Conservation (phyloP, 2,329 filamentous ascomycete species). For the Corinectria fuckeliana region DNA sequence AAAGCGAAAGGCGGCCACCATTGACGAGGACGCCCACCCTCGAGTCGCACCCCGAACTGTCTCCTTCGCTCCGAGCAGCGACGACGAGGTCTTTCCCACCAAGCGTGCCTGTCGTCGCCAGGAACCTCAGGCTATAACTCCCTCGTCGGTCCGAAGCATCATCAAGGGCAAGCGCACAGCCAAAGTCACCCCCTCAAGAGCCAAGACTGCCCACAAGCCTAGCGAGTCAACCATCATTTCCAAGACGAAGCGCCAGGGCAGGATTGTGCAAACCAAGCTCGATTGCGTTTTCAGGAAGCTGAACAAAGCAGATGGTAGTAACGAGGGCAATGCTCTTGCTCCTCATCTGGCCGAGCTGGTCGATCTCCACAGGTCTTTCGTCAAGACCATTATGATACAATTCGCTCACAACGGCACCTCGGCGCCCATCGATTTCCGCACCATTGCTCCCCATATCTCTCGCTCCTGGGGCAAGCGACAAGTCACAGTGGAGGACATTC, state of each 20-base stretch:
- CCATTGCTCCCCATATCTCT: conserved; percentile 67
- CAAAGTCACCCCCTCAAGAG: conserved; percentile 38
- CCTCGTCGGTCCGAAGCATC: conserved; percentile 13
- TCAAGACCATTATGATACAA: conserved; percentile 72
- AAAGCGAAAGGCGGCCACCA: conserved; percentile 48
- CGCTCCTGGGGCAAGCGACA: conserved; percentile 75
- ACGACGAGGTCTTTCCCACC: conserved; percentile 34
- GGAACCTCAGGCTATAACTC: conserved; percentile 24
- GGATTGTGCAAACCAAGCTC: conserved; percentile 44
- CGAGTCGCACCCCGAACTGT: conserved; percentile 36
- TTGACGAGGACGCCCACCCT: conserved; percentile 36
- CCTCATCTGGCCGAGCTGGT: conserved; percentile 65
- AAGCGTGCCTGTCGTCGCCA: conserved; percentile 41
- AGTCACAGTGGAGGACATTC: conserved; percentile 70
- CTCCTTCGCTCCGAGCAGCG: conserved; percentile 45
- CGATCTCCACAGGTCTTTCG: conserved; percentile 69
- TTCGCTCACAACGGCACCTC: conserved; percentile 71
- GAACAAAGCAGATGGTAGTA: conserved; percentile 34
- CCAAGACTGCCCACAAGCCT: conserved; percentile 41
- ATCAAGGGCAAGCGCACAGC: conserved; percentile 43
- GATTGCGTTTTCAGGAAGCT: conserved; percentile 50
- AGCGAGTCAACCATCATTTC: conserved; percentile 41
- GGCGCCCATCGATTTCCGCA: conserved; percentile 67
- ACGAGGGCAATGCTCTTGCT: conserved; percentile 48
- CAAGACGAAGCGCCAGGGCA: conserved; percentile 39